Evolutionary conservation across 164 flowering plant genomes (phyloP).

Genomic region (Saururus chinensis): DNA sequence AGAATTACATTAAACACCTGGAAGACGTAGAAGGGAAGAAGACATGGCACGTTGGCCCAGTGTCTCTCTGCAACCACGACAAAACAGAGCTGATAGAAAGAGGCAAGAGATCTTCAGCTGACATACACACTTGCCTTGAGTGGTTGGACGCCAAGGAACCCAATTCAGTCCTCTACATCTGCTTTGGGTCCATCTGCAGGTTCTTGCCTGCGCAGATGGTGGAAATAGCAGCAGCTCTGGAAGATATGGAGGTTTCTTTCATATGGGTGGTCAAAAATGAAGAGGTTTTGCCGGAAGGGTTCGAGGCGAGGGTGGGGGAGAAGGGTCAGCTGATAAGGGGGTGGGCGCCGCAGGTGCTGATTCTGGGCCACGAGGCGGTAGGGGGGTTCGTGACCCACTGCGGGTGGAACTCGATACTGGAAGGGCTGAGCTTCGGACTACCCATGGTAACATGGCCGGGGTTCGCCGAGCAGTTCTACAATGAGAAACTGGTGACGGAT

Average conservation of each 20-base stretch:
- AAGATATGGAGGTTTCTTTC: no score
- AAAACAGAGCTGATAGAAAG: constrained; percentile 9
- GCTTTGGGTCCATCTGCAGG: constrained; percentile 25
- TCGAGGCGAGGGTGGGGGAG: constrained; percentile 13
- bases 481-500: constrained; percentile 18
- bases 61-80: constrained; percentile 13
- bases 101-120: constrained; percentile 9
- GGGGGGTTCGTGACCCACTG: constrained; percentile 33
- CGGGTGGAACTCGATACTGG: constrained; percentile 24
- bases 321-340: constrained; percentile 24
- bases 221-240: constrained; percentile 32
- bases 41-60: constrained; percentile 27
- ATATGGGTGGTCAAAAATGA: no score
- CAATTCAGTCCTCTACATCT: constrained; percentile 28
- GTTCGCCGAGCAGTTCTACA: constrained; percentile 18
- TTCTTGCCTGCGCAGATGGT: constrained; percentile 16
- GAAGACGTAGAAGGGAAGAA: constrained; percentile 8
- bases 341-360: constrained; percentile 36
- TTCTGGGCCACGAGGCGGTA: constrained; percentile 17
- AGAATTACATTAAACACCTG: constrained; percentile 15
- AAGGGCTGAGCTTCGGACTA: constrained; percentile 20
- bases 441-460: constrained; percentile 28
- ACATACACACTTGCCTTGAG: constrained; percentile 10
- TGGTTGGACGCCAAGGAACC: constrained; percentile 27
- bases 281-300: constrained; percentile 9